A percentile compares a stretch with the other conserved stretches of the same genome.
These are phyloP conservation scores for Furculomyces boomerangus DNA, from an alignment of 371 early-diverging fungal genomes.

Conservation along the genomic window DNA sequence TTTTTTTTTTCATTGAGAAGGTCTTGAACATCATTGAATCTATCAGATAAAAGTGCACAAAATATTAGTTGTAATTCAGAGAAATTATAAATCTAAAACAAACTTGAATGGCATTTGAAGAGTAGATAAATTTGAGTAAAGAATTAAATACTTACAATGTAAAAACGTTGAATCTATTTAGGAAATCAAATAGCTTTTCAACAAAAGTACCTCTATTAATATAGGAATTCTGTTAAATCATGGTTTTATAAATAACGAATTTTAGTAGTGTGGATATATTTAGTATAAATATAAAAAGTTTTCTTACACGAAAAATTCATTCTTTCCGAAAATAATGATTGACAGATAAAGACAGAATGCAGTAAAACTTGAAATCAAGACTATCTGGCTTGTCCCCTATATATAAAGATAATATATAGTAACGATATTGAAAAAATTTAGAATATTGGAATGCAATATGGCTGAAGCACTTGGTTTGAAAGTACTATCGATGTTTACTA, in stretches of 20 bases:
- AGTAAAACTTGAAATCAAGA: background rate
- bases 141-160: background rate
- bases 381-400: background rate
- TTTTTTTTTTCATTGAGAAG: background rate
- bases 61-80: background rate
- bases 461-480: background rate
- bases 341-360: background rate
- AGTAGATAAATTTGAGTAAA: background rate
- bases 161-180: background rate
- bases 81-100: background rate
- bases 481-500: background rate
- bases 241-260: background rate
- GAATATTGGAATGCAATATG: background rate
- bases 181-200: background rate
- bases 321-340: conserved; percentile 3
- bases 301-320: conserved; percentile 1
- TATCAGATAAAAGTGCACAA: background rate
- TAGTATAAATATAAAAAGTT: background rate
- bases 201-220: conserved; percentile 1
- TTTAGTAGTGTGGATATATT: too few relatives aligned
- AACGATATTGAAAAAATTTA: background rate
- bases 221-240: background rate
- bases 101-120: background rate
- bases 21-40: background rate
- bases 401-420: background rate